A percentile compares a stretch with the other conserved stretches of the same genome.
Evolutionary conservation across 495 filamentous ascomycete genomes (phyloP).

Genomic region (Aspergillus indologenus): DNA sequence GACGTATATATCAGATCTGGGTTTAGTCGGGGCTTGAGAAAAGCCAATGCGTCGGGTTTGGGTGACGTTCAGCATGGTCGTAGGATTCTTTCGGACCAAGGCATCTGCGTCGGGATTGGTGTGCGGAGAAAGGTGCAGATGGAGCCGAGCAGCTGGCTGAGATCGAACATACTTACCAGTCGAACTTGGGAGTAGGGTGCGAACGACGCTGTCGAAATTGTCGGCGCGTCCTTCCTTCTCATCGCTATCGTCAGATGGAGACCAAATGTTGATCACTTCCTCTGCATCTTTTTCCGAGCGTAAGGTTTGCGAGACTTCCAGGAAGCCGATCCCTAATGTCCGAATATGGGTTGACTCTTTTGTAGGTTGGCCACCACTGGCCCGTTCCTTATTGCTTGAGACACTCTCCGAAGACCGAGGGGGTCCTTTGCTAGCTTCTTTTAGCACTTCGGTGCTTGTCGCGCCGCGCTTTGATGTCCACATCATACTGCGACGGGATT

Average conservation of each 20-base stretch:
- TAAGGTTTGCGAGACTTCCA: constrained; percentile 77
- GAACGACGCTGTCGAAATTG: constrained; percentile 73
- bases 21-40: constrained; percentile 81
- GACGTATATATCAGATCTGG: constrained; percentile 91
- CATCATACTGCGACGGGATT: constrained; percentile 76
- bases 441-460: constrained; percentile 32
- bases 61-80: constrained; percentile 74
- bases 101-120: constrained; percentile 68
- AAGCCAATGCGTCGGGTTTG: constrained; percentile 91
- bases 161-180: constrained; percentile 71
- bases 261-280: constrained; percentile 75
- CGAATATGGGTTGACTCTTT: constrained; percentile 55
- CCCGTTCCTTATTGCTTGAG: constrained; percentile 47
- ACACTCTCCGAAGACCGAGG: constrained; percentile 54
- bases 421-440: constrained; percentile 47
- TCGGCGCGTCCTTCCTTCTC: constrained; percentile 53
- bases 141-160: constrained; percentile 64
- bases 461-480: constrained; percentile 55
- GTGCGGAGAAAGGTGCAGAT: constrained; percentile 75
- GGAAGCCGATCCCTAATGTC: constrained; percentile 74
- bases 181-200: constrained; percentile 68
- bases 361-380: constrained; percentile 29
- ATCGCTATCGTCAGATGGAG: constrained; percentile 55
- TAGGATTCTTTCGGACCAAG: constrained; percentile 82
- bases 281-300: constrained; percentile 74